These are phyloP conservation scores for Colletotrichum abscissum DNA, from an alignment of 2,329 filamentous ascomycete genomes.

Conservation along the genomic window DNA sequence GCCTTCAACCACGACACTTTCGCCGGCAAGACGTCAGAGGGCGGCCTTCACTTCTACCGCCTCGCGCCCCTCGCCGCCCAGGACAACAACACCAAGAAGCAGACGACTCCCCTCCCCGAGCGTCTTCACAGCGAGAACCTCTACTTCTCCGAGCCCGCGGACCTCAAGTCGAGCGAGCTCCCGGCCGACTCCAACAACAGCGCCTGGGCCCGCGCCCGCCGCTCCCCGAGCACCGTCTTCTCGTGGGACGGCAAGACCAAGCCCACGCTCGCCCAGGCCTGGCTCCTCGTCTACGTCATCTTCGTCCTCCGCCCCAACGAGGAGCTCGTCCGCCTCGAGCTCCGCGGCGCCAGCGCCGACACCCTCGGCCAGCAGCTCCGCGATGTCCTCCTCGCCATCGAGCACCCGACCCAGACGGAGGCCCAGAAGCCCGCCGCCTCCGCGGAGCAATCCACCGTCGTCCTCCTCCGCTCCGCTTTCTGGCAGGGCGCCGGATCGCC, in stretches of 20 bases:
- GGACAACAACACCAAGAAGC: slow-evolving; percentile 36
- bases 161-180: slow-evolving; percentile 61
- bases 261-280: slow-evolving; percentile 62
- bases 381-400: slow-evolving; percentile 60
- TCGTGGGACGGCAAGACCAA: slow-evolving; percentile 54
- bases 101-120: slow-evolving; percentile 44
- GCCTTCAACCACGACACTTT: slow-evolving; percentile 39
- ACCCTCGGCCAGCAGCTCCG: slow-evolving; percentile 52
- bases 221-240: slow-evolving; percentile 59
- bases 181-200: slow-evolving; percentile 65
- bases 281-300: slow-evolving; percentile 64
- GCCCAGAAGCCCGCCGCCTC: slow-evolving; percentile 42
- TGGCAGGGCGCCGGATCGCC: slow-evolving; percentile 79
- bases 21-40: slow-evolving; percentile 33
- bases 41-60: slow-evolving; percentile 46
- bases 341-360: slow-evolving; percentile 52
- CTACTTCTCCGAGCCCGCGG: slow-evolving; percentile 57
- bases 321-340: slow-evolving; percentile 60
- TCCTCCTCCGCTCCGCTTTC: slow-evolving; percentile 67
- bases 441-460: slow-evolving; percentile 47
- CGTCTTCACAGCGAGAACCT: slow-evolving; percentile 49
- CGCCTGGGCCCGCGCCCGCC: slow-evolving; percentile 66
- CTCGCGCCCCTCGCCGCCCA: slow-evolving; percentile 45
- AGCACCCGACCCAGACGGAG: slow-evolving; percentile 54
- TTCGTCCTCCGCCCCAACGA: slow-evolving; percentile 61